A percentile compares a stretch with the other conserved stretches of the same genome.
These are phyloP conservation scores for Dipodascopsis tothii DNA, from an alignment of 805 yeast species.

Conservation along the genomic window DNA sequence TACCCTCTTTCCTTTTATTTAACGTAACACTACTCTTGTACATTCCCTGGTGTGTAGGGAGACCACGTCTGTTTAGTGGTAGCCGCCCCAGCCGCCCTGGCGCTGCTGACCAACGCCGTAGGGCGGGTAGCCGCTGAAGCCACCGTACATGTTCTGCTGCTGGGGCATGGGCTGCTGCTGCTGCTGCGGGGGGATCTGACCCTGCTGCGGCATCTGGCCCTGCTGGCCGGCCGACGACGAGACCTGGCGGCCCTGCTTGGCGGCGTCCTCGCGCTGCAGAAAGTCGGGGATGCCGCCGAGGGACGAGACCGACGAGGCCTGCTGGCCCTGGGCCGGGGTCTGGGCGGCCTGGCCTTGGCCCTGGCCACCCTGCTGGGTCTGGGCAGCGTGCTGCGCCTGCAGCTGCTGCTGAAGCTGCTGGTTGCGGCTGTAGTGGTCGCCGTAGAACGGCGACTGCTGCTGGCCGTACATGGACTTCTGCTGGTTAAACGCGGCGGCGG, in stretches of 20 bases:
- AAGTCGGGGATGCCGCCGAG: constrained; percentile 24
- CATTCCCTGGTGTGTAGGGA: no score
- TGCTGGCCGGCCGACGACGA: constrained; percentile 14
- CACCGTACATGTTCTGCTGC: constrained; percentile 21
- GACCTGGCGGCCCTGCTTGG: constrained; percentile 13
- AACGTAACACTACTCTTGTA: no score
- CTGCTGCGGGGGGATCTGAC: constrained; percentile 14
- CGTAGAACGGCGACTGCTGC: constrained; percentile 14
- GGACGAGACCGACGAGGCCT: constrained; percentile 9
- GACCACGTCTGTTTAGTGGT: constrained; percentile 14
- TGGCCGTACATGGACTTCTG: constrained; percentile 19
- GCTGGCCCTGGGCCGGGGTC: constrained; percentile 6
- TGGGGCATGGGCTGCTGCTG: constrained; percentile 17
- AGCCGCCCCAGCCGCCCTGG: constrained; percentile 21
- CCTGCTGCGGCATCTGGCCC: constrained; percentile 9
- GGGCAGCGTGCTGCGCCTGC: constrained; percentile 6
- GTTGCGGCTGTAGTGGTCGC: constrained; percentile 6
- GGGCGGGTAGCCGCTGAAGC: constrained; percentile 20
- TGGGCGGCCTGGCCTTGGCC: constrained; percentile 9
- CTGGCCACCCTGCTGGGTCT: neutral
- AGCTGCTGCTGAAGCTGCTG: constrained; percentile 15
- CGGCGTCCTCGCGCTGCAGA: constrained; percentile 19
- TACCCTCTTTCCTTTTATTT: neutral
- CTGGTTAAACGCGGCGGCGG: constrained; percentile 3
- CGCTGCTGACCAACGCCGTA: constrained; percentile 15